Evolutionary conservation across 1,284 basidiomycete genomes (phyloP).

Genomic region (Tremellales sp.): DNA sequence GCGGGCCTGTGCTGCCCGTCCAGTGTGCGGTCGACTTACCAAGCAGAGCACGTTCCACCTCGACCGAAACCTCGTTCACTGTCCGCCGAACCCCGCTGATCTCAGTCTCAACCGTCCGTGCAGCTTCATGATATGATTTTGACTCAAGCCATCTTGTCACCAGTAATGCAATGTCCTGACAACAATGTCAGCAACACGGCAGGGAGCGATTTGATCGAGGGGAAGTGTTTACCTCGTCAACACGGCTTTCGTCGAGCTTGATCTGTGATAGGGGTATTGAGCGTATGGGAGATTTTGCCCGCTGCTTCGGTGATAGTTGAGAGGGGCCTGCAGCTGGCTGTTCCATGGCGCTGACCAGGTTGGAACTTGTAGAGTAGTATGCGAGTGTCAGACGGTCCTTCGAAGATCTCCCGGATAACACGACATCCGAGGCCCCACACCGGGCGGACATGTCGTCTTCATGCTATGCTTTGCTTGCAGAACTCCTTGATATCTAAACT

Average conservation of each 20-base stretch:
- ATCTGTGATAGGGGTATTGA: not conserved
- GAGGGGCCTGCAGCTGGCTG: not conserved
- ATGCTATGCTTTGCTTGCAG: no score
- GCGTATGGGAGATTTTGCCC: not conserved
- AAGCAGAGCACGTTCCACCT: slow-evolving; percentile 35
- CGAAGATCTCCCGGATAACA: no score
- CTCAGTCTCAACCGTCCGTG: slow-evolving; percentile 47
- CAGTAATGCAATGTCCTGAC: slow-evolving; percentile 43
- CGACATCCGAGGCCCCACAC: no score
- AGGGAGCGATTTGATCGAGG: not conserved
- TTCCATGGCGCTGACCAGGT: no score
- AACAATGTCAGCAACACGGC: not conserved
- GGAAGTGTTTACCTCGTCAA: not conserved
- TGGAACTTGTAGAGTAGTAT: not conserved
- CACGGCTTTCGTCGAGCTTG: not conserved
- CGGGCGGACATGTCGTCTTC: no score
- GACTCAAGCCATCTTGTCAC: slow-evolving; percentile 51
- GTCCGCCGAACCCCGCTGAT: slow-evolving; percentile 14
- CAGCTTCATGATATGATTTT: slow-evolving; percentile 42
- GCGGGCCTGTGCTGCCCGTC: no score
- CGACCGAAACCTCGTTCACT: slow-evolving; percentile 24
- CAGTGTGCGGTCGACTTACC: slow-evolving; percentile 46
- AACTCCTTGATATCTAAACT: no score
- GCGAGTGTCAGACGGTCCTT: no score
- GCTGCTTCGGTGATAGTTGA: not conserved